Evolutionary conservation across 257 asterid species (phyloP).

Genomic region (Nicotiana sylvestris): DNA sequence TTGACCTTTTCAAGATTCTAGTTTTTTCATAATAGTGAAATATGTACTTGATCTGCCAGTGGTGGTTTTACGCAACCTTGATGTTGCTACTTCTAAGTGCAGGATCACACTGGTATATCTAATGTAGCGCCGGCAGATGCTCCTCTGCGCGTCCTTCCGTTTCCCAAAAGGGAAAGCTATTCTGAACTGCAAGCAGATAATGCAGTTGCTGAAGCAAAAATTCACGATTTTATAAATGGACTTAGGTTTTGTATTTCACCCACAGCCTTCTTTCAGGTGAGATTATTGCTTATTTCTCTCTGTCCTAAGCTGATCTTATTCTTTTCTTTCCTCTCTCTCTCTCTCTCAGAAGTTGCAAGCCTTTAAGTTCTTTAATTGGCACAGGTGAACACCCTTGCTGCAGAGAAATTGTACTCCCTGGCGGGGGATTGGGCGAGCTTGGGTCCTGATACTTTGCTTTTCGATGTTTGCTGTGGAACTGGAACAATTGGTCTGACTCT

Average conservation of each 20-base stretch:
- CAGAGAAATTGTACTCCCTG: slow-evolving; percentile 86
- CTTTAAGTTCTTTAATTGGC: slow-evolving; percentile 16
- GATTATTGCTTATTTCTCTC: background rate
- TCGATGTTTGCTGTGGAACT: slow-evolving; percentile 97
- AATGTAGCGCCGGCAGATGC: slow-evolving; percentile 96
- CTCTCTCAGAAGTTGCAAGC: background rate
- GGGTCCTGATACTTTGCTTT: slow-evolving; percentile 89
- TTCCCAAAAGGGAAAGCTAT: slow-evolving; percentile 36
- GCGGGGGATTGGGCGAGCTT: slow-evolving; percentile 98
- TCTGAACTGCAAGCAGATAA: slow-evolving; percentile 38
- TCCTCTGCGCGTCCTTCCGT: slow-evolving; percentile 55
- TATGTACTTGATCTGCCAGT: background rate
- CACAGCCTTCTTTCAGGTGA: slow-evolving; percentile 96
- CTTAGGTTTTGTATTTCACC: slow-evolving; percentile 87
- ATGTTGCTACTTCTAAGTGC: slow-evolving; percentile 20
- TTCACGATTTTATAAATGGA: slow-evolving; percentile 77
- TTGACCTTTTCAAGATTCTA: background rate
- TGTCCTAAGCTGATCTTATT: background rate
- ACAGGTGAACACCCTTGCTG: slow-evolving; percentile 98
- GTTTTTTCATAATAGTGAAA: background rate
- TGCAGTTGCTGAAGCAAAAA: slow-evolving; percentile 66
- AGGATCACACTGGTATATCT: slow-evolving; percentile 98
- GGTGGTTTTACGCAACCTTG: background rate
- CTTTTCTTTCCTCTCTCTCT: background rate
- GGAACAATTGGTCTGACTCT: slow-evolving; percentile 94